These are phyloP conservation scores for Pseudogymnoascus sp. DNA, from an alignment of 2,329 filamentous ascomycete species.

Conservation along the genomic window DNA sequence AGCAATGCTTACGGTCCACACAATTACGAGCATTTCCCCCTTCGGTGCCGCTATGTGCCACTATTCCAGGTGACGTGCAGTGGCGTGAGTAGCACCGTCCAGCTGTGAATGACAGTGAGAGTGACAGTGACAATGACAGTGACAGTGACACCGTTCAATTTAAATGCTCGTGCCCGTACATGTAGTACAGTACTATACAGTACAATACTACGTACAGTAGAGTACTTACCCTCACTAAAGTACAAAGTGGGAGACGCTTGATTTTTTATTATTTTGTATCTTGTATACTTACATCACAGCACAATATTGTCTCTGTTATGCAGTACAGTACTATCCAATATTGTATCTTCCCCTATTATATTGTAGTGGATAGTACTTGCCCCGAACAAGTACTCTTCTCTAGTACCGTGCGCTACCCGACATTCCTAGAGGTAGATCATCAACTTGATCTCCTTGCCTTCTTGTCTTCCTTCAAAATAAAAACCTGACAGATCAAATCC, in stretches of 20 bases:
- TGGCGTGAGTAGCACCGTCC: background rate
- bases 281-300: no score
- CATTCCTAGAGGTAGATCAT: background rate
- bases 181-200: background rate
- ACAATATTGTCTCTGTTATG: no score
- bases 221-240: background rate
- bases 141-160: background rate
- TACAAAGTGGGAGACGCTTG: background rate
- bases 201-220: background rate
- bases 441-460: background rate
- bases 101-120: background rate
- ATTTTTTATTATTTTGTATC: background rate
- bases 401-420: background rate
- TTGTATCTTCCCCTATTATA: background rate
- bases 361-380: background rate
- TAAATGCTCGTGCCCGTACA: background rate
- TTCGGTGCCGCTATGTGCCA: background rate
- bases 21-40: background rate
- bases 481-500: background rate
- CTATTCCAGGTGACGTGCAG: background rate
- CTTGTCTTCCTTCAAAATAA: background rate
- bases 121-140: background rate
- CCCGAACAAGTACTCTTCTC: background rate
- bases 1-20: background rate
- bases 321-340: no score